Conservation (phyloP, 116 monocot species). For the Cymodocea nodosa region DNA sequence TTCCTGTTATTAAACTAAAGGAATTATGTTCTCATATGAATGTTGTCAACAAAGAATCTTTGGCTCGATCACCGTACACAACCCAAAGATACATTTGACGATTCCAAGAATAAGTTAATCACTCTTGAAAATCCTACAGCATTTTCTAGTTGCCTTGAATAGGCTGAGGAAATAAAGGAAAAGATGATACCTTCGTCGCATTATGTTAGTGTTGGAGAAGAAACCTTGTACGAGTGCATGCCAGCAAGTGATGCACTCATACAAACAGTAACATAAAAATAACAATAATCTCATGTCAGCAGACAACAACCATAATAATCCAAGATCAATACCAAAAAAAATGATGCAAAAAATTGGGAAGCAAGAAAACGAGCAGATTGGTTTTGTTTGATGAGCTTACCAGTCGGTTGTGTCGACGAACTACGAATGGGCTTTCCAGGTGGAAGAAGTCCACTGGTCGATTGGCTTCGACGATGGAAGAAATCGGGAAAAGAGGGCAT, state of each 20-base stretch:
- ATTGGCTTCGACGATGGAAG: no score
- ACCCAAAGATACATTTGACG: background rate
- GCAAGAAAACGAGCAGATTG: no score
- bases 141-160: background rate
- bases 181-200: background rate
- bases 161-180: background rate
- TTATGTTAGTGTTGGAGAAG: background rate
- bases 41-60: constrained; percentile 4
- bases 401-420: no score
- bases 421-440: no score
- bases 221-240: background rate
- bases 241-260: background rate
- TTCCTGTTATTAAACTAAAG: constrained; percentile 15
- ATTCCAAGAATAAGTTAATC: background rate
- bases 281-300: no score
- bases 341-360: no score
- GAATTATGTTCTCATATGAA: constrained; percentile 24
- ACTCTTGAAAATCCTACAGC: background rate
- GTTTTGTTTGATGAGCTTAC: no score
- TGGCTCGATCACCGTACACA: constrained; percentile 4
- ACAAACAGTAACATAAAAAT: no score
- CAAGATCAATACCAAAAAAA: no score
- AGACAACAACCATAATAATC: no score
- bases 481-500: no score
- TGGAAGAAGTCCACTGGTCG: no score